phyloP scores from a whole-genome alignment of 2,329 filamentous ascomycete genomes.

The Parafenestella ontariensis region DNA sequence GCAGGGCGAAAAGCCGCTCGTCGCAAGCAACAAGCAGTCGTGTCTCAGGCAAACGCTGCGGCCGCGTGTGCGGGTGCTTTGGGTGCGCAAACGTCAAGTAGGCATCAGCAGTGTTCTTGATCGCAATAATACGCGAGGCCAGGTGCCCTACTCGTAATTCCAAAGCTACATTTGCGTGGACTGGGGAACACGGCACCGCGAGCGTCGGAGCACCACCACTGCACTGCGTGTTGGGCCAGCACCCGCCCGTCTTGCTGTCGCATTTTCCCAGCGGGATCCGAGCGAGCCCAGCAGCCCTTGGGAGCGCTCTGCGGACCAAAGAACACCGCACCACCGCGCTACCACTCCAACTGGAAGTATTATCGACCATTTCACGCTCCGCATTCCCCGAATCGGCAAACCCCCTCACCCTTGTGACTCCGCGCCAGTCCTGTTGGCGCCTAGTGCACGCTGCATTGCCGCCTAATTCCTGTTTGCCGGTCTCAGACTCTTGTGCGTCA shows the following conservation, averaged over 20 bases:
- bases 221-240: conserved; percentile 28
- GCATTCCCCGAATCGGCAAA: conserved; percentile 31
- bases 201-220: conserved; percentile 28
- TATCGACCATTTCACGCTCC: conserved; percentile 38
- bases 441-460: conserved; percentile 41
- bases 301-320: conserved; percentile 28
- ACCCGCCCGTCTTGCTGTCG: conserved; percentile 21
- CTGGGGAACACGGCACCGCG: conserved; percentile 37
- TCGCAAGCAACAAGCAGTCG: conserved; percentile 26
- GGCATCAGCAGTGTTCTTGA: conserved; percentile 40
- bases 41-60: conserved; percentile 29
- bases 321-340: conserved; percentile 34
- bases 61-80: conserved; percentile 38
- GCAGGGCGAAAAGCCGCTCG: conserved; percentile 28
- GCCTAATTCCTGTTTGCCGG: conserved; percentile 38
- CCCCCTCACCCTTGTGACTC: conserved; percentile 31
- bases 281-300: conserved; percentile 21
- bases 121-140: conserved; percentile 43
- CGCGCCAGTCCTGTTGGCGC: conserved; percentile 40
- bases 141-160: conserved; percentile 39
- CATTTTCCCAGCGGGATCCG: conserved; percentile 15
- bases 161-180: conserved; percentile 39
- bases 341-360: conserved; percentile 40
- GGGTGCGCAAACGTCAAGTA: conserved; percentile 48
- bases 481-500: conserved; percentile 29